Percentiles rank a stretch among this genome's conserved stretches.
Evolutionary conservation across 2,329 filamentous ascomycete genomes (phyloP).

Genomic region (Clarireedia paspali): DNA sequence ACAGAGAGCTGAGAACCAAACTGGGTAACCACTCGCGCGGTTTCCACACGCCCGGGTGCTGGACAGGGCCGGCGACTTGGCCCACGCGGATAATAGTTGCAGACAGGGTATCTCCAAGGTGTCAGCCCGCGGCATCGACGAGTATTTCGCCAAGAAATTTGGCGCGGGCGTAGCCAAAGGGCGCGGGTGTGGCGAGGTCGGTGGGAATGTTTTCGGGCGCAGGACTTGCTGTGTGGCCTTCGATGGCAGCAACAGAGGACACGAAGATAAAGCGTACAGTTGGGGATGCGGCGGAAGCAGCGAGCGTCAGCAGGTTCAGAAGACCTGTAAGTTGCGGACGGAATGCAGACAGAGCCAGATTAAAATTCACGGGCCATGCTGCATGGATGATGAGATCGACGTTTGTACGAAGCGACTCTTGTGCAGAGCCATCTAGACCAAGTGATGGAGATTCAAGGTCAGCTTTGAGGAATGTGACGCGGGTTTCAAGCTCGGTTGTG

Average conservation of each 20-base stretch:
- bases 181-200: slow-evolving; percentile 28
- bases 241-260: slow-evolving; percentile 17
- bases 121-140: slow-evolving; percentile 25
- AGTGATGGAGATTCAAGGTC: slow-evolving; percentile 40
- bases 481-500: slow-evolving; percentile 28
- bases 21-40: slow-evolving; percentile 48
- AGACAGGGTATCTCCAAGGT: background rate
- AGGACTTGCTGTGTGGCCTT: background rate
- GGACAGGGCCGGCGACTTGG: slow-evolving; percentile 37
- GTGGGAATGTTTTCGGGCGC: background rate
- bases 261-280: slow-evolving; percentile 16
- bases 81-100: slow-evolving; percentile 35
- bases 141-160: slow-evolving; percentile 30
- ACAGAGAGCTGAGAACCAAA: slow-evolving; percentile 33
- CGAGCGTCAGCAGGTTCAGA: slow-evolving; percentile 29
- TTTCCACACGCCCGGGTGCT: slow-evolving; percentile 43
- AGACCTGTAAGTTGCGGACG: slow-evolving; percentile 31
- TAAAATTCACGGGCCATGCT: slow-evolving; percentile 34
- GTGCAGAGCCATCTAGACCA: slow-evolving; percentile 32
- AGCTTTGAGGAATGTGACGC: slow-evolving; percentile 38
- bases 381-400: slow-evolving; percentile 17
- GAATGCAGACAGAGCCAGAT: slow-evolving; percentile 29
- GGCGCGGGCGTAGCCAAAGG: slow-evolving; percentile 21
- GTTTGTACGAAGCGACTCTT: slow-evolving; percentile 10
- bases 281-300: slow-evolving; percentile 7